phyloP scores from a whole-genome alignment of 352 stramenopile species.

The Globisporangium spiculum region DNA sequence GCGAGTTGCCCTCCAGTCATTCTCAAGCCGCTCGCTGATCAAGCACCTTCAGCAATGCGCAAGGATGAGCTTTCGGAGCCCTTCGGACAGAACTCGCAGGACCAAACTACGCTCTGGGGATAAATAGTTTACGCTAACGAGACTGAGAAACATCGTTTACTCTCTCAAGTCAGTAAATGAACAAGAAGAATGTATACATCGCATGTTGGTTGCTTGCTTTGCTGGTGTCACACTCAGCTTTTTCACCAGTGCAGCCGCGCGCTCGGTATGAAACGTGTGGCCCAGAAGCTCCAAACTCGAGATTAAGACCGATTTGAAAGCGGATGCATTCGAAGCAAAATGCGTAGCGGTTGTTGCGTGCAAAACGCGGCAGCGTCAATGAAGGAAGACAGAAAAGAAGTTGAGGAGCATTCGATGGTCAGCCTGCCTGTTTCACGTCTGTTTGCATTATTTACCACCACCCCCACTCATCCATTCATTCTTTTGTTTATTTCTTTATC shows the following conservation, averaged over 20 bases:
- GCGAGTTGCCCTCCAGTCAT: neutral
- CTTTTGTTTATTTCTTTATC: neutral
- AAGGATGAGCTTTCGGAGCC: neutral
- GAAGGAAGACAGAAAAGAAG: neutral
- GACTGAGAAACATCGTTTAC: neutral
- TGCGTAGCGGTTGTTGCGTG: no score
- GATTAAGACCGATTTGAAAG: neutral
- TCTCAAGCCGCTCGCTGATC: neutral
- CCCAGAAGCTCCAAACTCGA: no score
- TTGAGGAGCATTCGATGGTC: neutral
- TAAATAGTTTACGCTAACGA: neutral
- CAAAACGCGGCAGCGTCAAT: no score
- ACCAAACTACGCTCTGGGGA: neutral
- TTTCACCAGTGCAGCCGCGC: neutral
- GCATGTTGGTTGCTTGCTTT: neutral
- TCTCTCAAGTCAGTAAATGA: neutral
- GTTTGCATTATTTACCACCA: neutral
- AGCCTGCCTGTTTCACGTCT: neutral
- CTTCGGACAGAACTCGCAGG: neutral
- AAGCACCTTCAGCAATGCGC: neutral
- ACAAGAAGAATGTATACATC: neutral
- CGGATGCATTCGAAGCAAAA: neutral
- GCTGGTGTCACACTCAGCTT: neutral
- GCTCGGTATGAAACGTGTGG: no score
- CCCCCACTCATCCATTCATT: neutral